These are phyloP conservation scores for Neocallimastix lanati DNA, from an alignment of 192 early-diverging fungal species.

Conservation along the genomic window DNA sequence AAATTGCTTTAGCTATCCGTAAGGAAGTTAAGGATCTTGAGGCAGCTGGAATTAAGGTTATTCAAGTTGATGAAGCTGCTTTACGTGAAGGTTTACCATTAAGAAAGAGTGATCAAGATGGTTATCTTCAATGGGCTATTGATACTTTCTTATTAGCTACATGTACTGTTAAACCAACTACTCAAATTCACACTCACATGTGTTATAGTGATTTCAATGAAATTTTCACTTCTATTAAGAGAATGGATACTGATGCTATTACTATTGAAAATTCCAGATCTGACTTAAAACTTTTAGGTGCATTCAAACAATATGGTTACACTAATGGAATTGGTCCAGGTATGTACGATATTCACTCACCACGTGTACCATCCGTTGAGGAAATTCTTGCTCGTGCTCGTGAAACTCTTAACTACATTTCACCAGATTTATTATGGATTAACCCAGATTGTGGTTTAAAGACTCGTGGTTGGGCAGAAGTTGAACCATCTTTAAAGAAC, in stretches of 20 bases:
- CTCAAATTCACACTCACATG: conserved; percentile 77
- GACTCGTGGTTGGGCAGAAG: conserved; percentile 90
- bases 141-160: conserved; percentile 80
- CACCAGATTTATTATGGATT: conserved; percentile 66
- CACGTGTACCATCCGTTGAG: conserved; percentile 70
- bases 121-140: conserved; percentile 91
- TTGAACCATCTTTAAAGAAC: conserved; percentile 68
- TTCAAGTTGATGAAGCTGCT: conserved; percentile 98
- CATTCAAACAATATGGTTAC: conserved; percentile 71
- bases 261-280: conserved; percentile 97
- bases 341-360: conserved; percentile 96
- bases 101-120: conserved; percentile 63
- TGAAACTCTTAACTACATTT: conserved; percentile 71
- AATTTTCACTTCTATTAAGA: conserved; percentile 84
- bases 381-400: conserved; percentile 76
- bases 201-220: conserved; percentile 99
- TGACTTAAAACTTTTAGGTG: conserved; percentile 80
- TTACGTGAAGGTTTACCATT: conserved; percentile 96
- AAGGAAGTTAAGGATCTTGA: conserved; percentile 92
- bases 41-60: conserved; percentile 71
- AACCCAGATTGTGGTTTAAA: conserved; percentile 98
- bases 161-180: conserved; percentile 60
- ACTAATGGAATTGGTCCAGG: conserved; percentile 86
- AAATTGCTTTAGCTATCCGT: conserved; percentile 87
- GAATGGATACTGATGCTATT: conserved; percentile 74